Percentiles rank a stretch among this genome's conserved stretches.
Evolutionary conservation across 2,329 filamentous ascomycete genomes (phyloP).

Genomic region (Aspergillus ibericus): DNA sequence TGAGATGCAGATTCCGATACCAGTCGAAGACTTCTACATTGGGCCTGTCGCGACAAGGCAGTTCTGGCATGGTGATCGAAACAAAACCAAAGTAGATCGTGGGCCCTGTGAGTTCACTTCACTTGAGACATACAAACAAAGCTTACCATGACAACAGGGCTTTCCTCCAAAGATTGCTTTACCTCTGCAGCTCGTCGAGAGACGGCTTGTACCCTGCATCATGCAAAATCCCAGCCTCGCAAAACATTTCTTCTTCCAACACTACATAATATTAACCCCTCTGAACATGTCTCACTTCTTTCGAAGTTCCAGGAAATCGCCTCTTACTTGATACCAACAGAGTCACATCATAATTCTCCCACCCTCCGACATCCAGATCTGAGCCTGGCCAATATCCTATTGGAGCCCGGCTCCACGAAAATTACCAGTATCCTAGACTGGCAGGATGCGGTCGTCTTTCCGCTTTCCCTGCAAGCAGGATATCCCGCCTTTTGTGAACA

Average conservation of each 20-base stretch:
- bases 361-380: slow-evolving; percentile 31
- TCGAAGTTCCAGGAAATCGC: slow-evolving; percentile 25
- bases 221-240: slow-evolving; percentile 28
- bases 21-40: slow-evolving; percentile 25
- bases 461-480: slow-evolving; percentile 27
- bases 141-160: slow-evolving; percentile 19
- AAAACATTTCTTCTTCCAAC: slow-evolving; percentile 30
- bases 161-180: slow-evolving; percentile 21
- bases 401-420: slow-evolving; percentile 25
- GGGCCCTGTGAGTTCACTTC: slow-evolving; percentile 23
- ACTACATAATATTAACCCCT: slow-evolving; percentile 22
- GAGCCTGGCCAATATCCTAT: slow-evolving; percentile 28
- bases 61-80: slow-evolving; percentile 32
- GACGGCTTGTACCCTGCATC: slow-evolving; percentile 18
- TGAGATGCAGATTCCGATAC: slow-evolving; percentile 17
- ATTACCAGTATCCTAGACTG: slow-evolving; percentile 30
- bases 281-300: slow-evolving; percentile 26
- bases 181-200: slow-evolving; percentile 29
- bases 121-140: background rate
- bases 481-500: slow-evolving; percentile 31
- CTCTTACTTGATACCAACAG: slow-evolving; percentile 17
- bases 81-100: slow-evolving; percentile 23
- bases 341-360: slow-evolving; percentile 12
- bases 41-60: slow-evolving; percentile 29
- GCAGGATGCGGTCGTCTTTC: slow-evolving; percentile 29